Percentiles rank a stretch among this genome's conserved stretches.
Evolutionary conservation across 2,329 filamentous ascomycete species (phyloP).

Genomic region (Verticillium nonalfalfae): DNA sequence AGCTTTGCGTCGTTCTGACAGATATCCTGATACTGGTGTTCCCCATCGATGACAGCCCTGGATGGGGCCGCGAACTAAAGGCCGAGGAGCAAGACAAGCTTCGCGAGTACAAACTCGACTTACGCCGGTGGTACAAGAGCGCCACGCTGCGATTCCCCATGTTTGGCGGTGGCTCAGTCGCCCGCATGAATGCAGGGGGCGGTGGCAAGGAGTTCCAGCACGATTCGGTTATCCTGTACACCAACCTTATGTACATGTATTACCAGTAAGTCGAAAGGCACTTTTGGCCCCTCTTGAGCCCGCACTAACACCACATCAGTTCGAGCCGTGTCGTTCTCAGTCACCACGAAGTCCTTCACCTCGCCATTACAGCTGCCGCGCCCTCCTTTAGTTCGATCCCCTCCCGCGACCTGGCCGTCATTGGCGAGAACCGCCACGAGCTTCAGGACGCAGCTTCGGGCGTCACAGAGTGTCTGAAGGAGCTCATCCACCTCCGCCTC

Average conservation of each 20-base stretch:
- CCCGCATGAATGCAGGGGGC: constrained; percentile 15
- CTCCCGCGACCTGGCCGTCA: constrained; percentile 23
- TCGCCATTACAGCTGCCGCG: constrained; percentile 31
- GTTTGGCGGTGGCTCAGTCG: constrained; percentile 24
- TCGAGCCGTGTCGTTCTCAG: constrained; percentile 35
- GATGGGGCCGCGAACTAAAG: constrained; percentile 27
- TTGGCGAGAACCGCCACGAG: constrained; percentile 33
- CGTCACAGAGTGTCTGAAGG: constrained; percentile 38
- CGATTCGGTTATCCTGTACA: constrained; percentile 36
- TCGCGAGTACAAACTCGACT: constrained; percentile 25
- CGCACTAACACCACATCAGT: constrained; percentile 17
- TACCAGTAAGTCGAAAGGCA: constrained; percentile 33
- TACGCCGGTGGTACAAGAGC: constrained; percentile 32
- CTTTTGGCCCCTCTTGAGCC: neutral
- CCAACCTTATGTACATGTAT: constrained; percentile 43
- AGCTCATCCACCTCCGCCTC: constrained; percentile 36
- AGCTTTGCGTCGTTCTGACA: constrained; percentile 38
- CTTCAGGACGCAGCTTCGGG: constrained; percentile 36
- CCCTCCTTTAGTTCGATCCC: constrained; percentile 21
- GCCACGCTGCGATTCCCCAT: constrained; percentile 30
- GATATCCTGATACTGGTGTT: constrained; percentile 39
- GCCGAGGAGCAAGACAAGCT: constrained; percentile 24
- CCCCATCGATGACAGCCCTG: constrained; percentile 32
- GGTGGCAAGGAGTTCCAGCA: constrained; percentile 24
- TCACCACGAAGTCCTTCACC: constrained; percentile 38